A percentile compares a stretch with the other conserved stretches of the same genome.
Conservation (phyloP, 139 green algal genomes). For the Zygnema cylindricum region DNA sequence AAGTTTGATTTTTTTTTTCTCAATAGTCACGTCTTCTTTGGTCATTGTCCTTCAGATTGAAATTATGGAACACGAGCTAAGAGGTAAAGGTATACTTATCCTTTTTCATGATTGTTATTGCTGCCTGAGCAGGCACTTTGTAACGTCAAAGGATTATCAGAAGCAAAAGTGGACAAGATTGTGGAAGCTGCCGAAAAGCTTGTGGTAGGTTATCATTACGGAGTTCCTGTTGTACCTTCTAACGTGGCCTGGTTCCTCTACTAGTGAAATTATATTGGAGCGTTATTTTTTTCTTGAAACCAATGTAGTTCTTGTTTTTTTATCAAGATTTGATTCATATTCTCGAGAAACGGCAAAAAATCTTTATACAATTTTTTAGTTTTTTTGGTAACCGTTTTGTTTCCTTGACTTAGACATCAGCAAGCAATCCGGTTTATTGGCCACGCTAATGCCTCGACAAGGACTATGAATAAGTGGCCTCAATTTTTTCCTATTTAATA, state of each 20-base stretch:
- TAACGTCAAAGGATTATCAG: slow-evolving; percentile 89
- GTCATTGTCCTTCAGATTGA: slow-evolving; percentile 1
- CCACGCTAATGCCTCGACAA: too few species aligned
- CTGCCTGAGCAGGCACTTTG: slow-evolving; percentile 63
- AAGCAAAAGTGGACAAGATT: slow-evolving; percentile 95
- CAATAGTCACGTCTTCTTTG: too few species aligned
- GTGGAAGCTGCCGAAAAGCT: slow-evolving; percentile 63
- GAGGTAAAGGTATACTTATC: background rate
- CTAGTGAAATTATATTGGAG: too few species aligned
- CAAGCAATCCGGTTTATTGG: too few species aligned
- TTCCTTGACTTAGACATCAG: background rate
- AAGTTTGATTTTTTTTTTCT: slow-evolving; percentile 13
- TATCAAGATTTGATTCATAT: too few species aligned
- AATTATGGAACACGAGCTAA: slow-evolving; percentile 16
- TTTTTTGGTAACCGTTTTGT: background rate
- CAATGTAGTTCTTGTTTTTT: too few species aligned
- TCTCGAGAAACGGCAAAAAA: background rate
- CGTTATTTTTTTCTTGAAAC: too few species aligned
- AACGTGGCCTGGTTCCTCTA: too few species aligned
- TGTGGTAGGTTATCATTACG: too few species aligned
- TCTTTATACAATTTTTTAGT: background rate
- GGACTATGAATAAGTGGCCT: too few species aligned
- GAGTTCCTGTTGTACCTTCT: too few species aligned
- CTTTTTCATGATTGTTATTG: background rate
- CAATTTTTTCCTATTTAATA: too few species aligned